phyloP scores from a whole-genome alignment of 2,329 filamentous ascomycete species.

The Pseudopyrenochaeta lycopersici region DNA sequence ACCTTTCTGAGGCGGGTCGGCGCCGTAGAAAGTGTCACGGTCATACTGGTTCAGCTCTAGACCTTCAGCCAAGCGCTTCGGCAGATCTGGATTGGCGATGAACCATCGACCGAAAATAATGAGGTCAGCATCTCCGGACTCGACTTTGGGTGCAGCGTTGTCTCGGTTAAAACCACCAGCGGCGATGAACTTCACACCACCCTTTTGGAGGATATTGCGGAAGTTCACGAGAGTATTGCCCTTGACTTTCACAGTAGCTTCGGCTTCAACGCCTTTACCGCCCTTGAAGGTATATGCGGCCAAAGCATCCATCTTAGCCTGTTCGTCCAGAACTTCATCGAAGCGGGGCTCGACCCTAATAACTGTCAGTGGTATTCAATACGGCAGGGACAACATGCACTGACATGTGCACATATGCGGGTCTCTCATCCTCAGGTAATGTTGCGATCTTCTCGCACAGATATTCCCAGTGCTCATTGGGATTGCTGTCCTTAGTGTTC shows the following conservation, averaged over 20 bases:
- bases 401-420: conserved; percentile 49
- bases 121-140: conserved; percentile 50
- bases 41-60: conserved; percentile 52
- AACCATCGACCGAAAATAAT: conserved; percentile 58
- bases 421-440: conserved; percentile 37
- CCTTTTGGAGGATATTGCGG: conserved; percentile 58
- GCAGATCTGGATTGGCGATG: conserved; percentile 58
- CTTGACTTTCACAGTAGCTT: conserved; percentile 36
- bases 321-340: conserved; percentile 47
- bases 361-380: conserved; percentile 6
- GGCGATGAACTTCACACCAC: conserved; percentile 63
- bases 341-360: conserved; percentile 48
- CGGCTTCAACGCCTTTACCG: conserved; percentile 40
- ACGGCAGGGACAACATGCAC: not conserved
- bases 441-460: conserved; percentile 53
- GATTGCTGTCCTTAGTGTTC: conserved; percentile 55
- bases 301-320: conserved; percentile 51
- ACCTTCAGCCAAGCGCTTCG: conserved; percentile 52
- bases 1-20: conserved; percentile 47
- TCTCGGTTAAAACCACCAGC: conserved; percentile 64
- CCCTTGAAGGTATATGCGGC: conserved; percentile 43
- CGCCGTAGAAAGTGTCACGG: conserved; percentile 56
- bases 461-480: conserved; percentile 56
- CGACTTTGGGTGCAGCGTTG: conserved; percentile 61
- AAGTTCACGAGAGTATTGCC: conserved; percentile 43